Percentiles rank a stretch among this genome's conserved stretches.
These are phyloP conservation scores for Eutrema heterophyllum DNA, from an alignment of 345 rosid species.

Conservation along the genomic window DNA sequence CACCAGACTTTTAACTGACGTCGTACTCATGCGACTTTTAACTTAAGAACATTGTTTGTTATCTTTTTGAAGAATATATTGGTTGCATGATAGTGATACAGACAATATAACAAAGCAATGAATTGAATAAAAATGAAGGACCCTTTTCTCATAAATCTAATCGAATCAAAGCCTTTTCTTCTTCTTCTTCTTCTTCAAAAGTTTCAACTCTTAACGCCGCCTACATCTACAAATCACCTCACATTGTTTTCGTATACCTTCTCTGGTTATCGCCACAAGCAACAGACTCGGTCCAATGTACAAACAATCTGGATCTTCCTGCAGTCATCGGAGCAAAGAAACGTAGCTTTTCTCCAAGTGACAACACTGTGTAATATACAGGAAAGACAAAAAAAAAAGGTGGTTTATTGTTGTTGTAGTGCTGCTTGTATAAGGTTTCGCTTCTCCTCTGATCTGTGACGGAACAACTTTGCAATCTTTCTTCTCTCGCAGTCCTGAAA, in stretches of 20 bases:
- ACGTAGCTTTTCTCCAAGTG: constrained; percentile 12
- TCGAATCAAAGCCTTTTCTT: constrained; percentile 1
- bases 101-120: constrained; percentile 26
- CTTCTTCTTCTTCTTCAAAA: neutral
- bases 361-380: constrained; percentile 12
- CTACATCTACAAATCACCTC: constrained; percentile 20
- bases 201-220: constrained; percentile 10
- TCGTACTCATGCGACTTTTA: too few relatives aligned
- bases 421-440: constrained; percentile 38
- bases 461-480: constrained; percentile 74
- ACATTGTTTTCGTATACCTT: constrained; percentile 17
- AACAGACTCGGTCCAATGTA: constrained; percentile 20
- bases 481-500: constrained; percentile 97
- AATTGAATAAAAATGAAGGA: constrained; percentile 27
- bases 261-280: constrained; percentile 3
- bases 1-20: too few relatives aligned
- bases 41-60: too few relatives aligned
- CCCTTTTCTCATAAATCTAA: neutral
- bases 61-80: neutral
- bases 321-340: constrained; percentile 11
- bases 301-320: neutral
- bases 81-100: constrained; percentile 13
- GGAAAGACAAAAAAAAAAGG: neutral
- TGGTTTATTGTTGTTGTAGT: constrained; percentile 32
- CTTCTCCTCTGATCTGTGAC: constrained; percentile 77